Evolutionary conservation across 75 land plant genomes (phyloP).

Genomic region (Adiantum capillusveneris): DNA sequence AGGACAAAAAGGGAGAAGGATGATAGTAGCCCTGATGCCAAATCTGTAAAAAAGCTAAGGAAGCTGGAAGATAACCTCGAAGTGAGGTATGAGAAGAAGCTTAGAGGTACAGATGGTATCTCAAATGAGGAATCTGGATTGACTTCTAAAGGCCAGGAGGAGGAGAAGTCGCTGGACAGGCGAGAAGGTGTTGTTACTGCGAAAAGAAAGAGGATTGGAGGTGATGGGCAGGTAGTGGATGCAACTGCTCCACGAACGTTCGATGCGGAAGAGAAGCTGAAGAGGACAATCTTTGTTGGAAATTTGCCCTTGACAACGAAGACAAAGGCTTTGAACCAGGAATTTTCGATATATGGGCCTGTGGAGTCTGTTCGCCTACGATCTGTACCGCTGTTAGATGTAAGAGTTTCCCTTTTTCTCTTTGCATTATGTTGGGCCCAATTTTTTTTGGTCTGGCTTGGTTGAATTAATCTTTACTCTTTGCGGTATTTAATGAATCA

Average conservation of each 20-base stretch:
- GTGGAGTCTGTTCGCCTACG: slow-evolving; percentile 86
- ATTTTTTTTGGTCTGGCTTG: neutral
- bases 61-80: slow-evolving; percentile 13
- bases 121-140: slow-evolving; percentile 1
- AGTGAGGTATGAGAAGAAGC: slow-evolving; percentile 13
- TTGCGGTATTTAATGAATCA: neutral
- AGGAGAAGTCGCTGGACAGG: neutral
- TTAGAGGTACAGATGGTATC: slow-evolving; percentile 11
- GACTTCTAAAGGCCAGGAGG: slow-evolving; percentile 22
- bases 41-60: neutral
- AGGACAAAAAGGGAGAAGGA: slow-evolving; percentile 4
- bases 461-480: neutral
- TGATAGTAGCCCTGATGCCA: neutral
- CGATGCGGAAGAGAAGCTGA: slow-evolving; percentile 73
- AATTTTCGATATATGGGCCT: slow-evolving; percentile 70
- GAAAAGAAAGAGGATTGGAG: slow-evolving; percentile 30
- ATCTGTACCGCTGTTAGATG: slow-evolving; percentile 74
- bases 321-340: slow-evolving; percentile 61
- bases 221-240: slow-evolving; percentile 16
- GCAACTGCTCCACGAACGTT: slow-evolving; percentile 26
- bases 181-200: slow-evolving; percentile 12
- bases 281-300: slow-evolving; percentile 89
- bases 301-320: slow-evolving; percentile 74
- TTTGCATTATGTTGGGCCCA: neutral
- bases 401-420: slow-evolving; percentile 28